Percentiles rank a stretch among this genome's conserved stretches.
Evolutionary conservation across 1,284 basidiomycete genomes (phyloP).

Genomic region (Phylloboletellus chloephorus): DNA sequence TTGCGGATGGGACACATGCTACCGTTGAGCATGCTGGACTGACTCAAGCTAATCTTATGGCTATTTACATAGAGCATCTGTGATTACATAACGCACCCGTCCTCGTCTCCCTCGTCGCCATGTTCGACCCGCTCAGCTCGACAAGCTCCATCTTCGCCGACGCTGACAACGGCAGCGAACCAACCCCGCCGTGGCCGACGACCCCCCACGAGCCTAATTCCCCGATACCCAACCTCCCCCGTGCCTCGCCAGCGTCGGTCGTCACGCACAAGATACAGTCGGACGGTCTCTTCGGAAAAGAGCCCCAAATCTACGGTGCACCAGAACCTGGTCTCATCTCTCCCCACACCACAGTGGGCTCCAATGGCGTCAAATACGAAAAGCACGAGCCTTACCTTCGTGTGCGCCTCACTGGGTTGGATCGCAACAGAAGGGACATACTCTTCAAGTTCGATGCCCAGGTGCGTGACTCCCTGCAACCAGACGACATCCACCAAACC

Average conservation of each 20-base stretch:
- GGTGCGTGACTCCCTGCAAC: slow-evolving; percentile 41
- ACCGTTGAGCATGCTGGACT: slow-evolving; percentile 47
- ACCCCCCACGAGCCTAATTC: slow-evolving; percentile 51
- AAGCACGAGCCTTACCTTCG: slow-evolving; percentile 77
- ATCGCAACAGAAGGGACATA: slow-evolving; percentile 89
- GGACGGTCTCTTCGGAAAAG: slow-evolving; percentile 62
- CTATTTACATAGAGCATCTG: background rate
- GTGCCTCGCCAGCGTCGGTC: slow-evolving; percentile 31
- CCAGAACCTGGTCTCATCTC: slow-evolving; percentile 77
- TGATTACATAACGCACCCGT: slow-evolving; percentile 23
- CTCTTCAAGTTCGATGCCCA: slow-evolving; percentile 90
- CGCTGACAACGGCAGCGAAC: slow-evolving; percentile 35
- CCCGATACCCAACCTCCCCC: slow-evolving; percentile 47
- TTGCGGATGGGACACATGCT: slow-evolving; percentile 95
- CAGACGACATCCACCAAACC: background rate
- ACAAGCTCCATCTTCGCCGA: slow-evolving; percentile 41
- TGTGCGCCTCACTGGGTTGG: slow-evolving; percentile 82
- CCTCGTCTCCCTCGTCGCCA: slow-evolving; percentile 17
- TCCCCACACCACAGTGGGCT: slow-evolving; percentile 54
- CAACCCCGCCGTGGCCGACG: slow-evolving; percentile 53
- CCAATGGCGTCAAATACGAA: slow-evolving; percentile 67
- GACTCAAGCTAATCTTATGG: slow-evolving; percentile 1
- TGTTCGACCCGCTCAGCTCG: slow-evolving; percentile 54
- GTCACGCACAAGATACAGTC: slow-evolving; percentile 46
- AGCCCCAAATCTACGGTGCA: slow-evolving; percentile 78